A percentile compares a stretch with the other conserved stretches of the same genome.
Conservation (phyloP, 192 early-diverging fungal genomes). For the Gamsiella multidivaricata region DNA sequence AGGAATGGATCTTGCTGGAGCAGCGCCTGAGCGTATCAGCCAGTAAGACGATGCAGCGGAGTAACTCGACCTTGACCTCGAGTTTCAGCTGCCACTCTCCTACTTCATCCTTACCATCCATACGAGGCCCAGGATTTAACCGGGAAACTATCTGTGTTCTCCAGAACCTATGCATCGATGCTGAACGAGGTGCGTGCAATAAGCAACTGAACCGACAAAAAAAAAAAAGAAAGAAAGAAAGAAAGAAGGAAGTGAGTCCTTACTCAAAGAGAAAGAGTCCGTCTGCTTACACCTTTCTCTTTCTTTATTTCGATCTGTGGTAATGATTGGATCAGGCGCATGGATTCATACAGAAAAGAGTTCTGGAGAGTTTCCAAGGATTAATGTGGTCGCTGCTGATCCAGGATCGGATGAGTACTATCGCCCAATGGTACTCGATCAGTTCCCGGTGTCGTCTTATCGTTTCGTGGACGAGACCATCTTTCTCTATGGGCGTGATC, state of each 20-base stretch:
- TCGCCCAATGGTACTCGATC: slow-evolving; percentile 20
- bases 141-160: slow-evolving; percentile 43
- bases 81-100: slow-evolving; percentile 23
- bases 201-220: too few species aligned
- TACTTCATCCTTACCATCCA: neutral
- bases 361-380: slow-evolving; percentile 23
- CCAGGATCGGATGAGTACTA: slow-evolving; percentile 45
- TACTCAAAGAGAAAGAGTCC: too few species aligned
- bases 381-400: slow-evolving; percentile 41
- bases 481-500: slow-evolving; percentile 40
- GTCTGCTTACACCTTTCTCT: neutral
- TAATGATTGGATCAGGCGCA: slow-evolving; percentile 32
- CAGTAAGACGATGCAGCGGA: slow-evolving; percentile 23
- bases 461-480: slow-evolving; percentile 46
- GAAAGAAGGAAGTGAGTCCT: too few species aligned
- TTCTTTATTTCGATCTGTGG: neutral
- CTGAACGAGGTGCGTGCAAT: slow-evolving; percentile 29
- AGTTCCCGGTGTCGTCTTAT: slow-evolving; percentile 30
- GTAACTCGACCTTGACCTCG: slow-evolving; percentile 21
- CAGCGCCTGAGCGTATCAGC: neutral
- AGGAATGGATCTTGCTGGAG: slow-evolving; percentile 36
- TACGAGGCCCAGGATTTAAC: slow-evolving; percentile 15
- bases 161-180: slow-evolving; percentile 43
- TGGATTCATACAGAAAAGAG: slow-evolving; percentile 22
- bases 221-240: too few species aligned